These are phyloP conservation scores for Trichosporon faecale DNA, from an alignment of 1,284 basidiomycete genomes.

Conservation along the genomic window DNA sequence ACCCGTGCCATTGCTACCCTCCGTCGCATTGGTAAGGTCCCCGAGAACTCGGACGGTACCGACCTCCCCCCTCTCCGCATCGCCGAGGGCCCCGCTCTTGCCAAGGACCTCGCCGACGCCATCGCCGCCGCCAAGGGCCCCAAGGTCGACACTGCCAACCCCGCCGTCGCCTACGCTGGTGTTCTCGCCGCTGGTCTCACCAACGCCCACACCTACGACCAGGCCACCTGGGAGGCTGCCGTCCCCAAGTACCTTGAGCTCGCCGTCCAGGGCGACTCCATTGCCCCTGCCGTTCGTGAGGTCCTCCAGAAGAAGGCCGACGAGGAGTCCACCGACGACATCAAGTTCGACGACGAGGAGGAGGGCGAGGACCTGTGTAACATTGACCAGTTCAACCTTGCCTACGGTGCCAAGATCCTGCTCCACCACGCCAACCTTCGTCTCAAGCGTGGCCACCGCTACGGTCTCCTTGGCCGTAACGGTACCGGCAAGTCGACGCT, in stretches of 20 bases:
- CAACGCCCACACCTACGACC: constrained; percentile 87
- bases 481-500: constrained; percentile 98
- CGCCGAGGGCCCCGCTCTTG: constrained; percentile 65
- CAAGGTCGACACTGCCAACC: constrained; percentile 58
- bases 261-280: constrained; percentile 64
- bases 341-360: constrained; percentile 82
- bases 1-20: constrained; percentile 86
- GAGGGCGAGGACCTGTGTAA: constrained; percentile 98
- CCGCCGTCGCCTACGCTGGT: constrained; percentile 68
- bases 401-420: constrained; percentile 97
- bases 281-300: constrained; percentile 69
- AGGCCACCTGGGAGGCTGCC: constrained; percentile 74
- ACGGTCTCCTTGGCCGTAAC: constrained; percentile 97
- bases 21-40: constrained; percentile 86
- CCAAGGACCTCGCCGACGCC: constrained; percentile 64
- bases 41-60: constrained; percentile 74
- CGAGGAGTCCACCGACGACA: constrained; percentile 70
- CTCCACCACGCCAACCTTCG: constrained; percentile 94
- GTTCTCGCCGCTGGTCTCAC: constrained; percentile 78
- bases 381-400: constrained; percentile 84
- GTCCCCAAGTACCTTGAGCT: constrained; percentile 75
- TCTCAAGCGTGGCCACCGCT: constrained; percentile 97
- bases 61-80: constrained; percentile 79
- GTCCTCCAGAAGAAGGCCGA: constrained; percentile 85
- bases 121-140: constrained; percentile 75